A percentile compares a stretch with the other conserved stretches of the same genome.
phyloP scores from a whole-genome alignment of 441 rosid species.

The Gossypium schwendimanii region DNA sequence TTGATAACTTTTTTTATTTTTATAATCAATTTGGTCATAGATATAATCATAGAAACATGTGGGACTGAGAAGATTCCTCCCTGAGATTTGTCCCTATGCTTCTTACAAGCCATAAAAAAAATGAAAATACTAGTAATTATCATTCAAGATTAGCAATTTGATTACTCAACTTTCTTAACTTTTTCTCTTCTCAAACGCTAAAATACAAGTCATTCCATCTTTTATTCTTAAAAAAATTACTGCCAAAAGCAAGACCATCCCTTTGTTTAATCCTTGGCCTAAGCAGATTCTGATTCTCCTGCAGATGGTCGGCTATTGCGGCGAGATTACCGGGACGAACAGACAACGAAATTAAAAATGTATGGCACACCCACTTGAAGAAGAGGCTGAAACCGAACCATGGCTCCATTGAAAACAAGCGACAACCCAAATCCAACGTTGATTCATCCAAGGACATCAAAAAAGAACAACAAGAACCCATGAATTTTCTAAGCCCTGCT shows the following conservation, averaged over 20 bases:
- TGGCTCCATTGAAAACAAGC: constrained; percentile 6
- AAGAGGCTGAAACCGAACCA: constrained; percentile 22
- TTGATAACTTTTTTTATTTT: background rate
- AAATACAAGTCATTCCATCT: background rate
- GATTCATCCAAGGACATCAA: background rate
- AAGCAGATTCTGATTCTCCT: background rate
- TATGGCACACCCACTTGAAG: constrained; percentile 54
- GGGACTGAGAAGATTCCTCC: constrained; percentile 19
- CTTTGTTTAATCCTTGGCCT: background rate
- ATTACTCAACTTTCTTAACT: background rate
- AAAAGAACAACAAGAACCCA: background rate
- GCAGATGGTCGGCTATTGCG: constrained; percentile 57
- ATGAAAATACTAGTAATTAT: background rate
- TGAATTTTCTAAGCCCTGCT: background rate
- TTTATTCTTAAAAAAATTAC: background rate
- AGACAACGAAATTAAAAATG: constrained; percentile 45
- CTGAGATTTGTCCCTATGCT: background rate
- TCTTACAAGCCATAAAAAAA: constrained; percentile 2
- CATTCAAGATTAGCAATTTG: background rate
- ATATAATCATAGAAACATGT: constrained; percentile 13
- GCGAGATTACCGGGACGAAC: constrained; percentile 48
- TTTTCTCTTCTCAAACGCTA: background rate
- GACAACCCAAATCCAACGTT: background rate
- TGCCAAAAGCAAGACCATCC: background rate
- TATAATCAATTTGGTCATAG: background rate